Evolutionary conservation across 2,329 filamentous ascomycete genomes (phyloP).

Genomic region (Aspergillus udagawae): DNA sequence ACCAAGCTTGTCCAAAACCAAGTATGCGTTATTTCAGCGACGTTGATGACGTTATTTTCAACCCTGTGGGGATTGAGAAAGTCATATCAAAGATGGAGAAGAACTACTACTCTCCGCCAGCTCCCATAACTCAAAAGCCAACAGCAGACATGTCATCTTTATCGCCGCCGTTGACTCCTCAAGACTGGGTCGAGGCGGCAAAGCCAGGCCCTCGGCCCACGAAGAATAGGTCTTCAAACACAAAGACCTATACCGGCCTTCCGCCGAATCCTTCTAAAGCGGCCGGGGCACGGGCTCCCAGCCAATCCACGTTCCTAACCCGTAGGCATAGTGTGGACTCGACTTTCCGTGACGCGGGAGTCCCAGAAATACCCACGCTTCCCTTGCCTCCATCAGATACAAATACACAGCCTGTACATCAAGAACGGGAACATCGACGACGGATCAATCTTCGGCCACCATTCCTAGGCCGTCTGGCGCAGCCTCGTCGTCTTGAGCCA

Average conservation of each 20-base stretch:
- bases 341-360: conserved; percentile 19
- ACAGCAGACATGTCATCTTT: conserved; percentile 11
- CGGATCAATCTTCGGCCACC: conserved; percentile 34
- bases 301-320: conserved; percentile 24
- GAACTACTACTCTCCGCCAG: conserved; percentile 18
- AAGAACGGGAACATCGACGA: conserved; percentile 23
- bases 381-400: conserved; percentile 24
- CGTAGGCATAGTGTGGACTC: conserved; percentile 26
- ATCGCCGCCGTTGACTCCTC: conserved; percentile 35
- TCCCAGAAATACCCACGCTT: conserved; percentile 25
- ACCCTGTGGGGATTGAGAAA: conserved; percentile 17
- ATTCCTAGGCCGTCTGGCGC: conserved; percentile 31
- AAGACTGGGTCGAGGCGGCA: conserved; percentile 42
- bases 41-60: conserved; percentile 18
- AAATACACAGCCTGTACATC: conserved; percentile 8
- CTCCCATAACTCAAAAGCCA: conserved; percentile 7
- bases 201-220: conserved; percentile 20
- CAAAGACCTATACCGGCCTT: conserved; percentile 3
- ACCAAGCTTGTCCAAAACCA: conserved; percentile 20
- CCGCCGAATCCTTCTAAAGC: conserved; percentile 9
- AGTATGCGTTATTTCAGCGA: conserved; percentile 14
- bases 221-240: conserved; percentile 11
- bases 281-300: conserved; percentile 15
- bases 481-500: conserved; percentile 21
- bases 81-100: conserved; percentile 19